Base-by-base conservation (phyloP, 495 filamentous ascomycete species). In the Xylaria cubensis region DNA sequence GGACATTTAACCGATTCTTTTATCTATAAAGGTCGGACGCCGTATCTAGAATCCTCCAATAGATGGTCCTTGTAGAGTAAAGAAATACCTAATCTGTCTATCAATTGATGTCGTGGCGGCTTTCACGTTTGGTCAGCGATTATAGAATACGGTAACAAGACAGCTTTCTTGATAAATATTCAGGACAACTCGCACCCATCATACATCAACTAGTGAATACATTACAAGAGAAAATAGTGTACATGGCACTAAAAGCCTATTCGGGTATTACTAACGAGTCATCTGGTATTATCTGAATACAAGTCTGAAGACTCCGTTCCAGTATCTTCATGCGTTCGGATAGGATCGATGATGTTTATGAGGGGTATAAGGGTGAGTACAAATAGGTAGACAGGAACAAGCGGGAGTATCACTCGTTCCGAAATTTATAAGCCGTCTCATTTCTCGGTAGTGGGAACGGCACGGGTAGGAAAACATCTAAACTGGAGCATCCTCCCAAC, bases 261-360 rank as follows among this genome's bases (percentile, higher is more conserved):
- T 19, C 26, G 59, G 69, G 59, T 64, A 71, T 71, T 64, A 58
- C 50, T 50, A 53, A 64, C 46, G 26, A 56, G 56, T 41, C 48
- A 41, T 56, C 26, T 19, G 44, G 17, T 48, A 71, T 46, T 26
- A 71, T 34, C 21, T 34, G 41, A 51, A 55, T 41, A 64, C 48
- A 64, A 41, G 36, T 26, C 32, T 64, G 8, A 17, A 13, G 9
- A 32, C 48, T 62, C n/a, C 59, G 55, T 21, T 48, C 21, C 17
- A 19, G 21, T 29, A 15, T 15, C 8, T 7, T 48, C 26, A 1
- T 50, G 36, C 61, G 21, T 19, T 29, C 34, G 24, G 15, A 12
- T 36, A 0, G 61, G 10, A 21, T 64, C 9, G 15, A 66, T 61
- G 34, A 29, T 48, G 19, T 21, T 8, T 51, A 4, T 10, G 26